These are phyloP conservation scores for Penicillium sclerotigenum DNA, from an alignment of 2,329 filamentous ascomycete genomes.

Conservation along the genomic window DNA sequence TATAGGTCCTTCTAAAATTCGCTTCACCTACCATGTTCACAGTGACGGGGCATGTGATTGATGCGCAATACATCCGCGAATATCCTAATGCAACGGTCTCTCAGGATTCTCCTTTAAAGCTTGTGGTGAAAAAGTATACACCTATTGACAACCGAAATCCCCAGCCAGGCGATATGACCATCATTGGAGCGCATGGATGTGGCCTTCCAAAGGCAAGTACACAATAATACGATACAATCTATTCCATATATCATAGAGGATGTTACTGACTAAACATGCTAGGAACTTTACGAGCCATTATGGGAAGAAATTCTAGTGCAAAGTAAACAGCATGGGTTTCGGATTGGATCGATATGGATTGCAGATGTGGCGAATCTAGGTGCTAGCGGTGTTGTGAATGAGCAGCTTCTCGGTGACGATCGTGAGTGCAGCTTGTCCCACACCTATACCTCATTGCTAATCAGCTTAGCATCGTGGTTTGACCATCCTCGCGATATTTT, in stretches of 20 bases:
- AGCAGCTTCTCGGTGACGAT: slow-evolving; percentile 1
- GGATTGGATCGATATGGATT: slow-evolving; percentile 1
- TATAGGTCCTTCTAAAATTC: background rate
- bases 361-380: slow-evolving; percentile 3
- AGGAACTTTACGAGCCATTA: slow-evolving; percentile 7
- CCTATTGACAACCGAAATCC: slow-evolving; percentile 7
- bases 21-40: background rate
- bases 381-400: slow-evolving; percentile 5
- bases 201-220: slow-evolving; percentile 8
- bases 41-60: slow-evolving; percentile 8
- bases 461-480: slow-evolving; percentile 60
- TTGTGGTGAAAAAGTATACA: slow-evolving; percentile 7
- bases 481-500: slow-evolving; percentile 6
- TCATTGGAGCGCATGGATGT: slow-evolving; percentile 10
- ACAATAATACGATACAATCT: too few relatives aligned
- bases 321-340: background rate
- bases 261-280: too few relatives aligned
- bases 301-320: slow-evolving; percentile 3
- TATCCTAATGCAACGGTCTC: slow-evolving; percentile 1
- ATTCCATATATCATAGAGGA: background rate
- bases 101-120: background rate
- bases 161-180: slow-evolving; percentile 7
- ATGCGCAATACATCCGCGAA: slow-evolving; percentile 11
- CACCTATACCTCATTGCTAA: background rate
- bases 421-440: background rate